Conservation (phyloP, 768 basidiomycete genomes). For the Cyclocybe aegerita region DNA sequence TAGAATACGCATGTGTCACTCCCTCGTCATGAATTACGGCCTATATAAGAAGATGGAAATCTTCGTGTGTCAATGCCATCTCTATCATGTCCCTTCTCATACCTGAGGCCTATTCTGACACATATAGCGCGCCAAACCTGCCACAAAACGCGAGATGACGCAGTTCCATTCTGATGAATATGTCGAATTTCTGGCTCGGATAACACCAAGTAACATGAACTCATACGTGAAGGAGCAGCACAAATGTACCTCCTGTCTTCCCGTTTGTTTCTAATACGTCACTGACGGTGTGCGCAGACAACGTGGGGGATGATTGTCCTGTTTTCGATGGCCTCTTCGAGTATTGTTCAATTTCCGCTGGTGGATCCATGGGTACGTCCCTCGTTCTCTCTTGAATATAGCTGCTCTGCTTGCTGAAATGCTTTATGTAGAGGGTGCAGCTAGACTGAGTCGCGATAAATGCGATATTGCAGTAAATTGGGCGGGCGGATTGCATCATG, state of each 20-base stretch:
- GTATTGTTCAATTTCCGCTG: conserved; percentile 99
- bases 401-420: conserved; percentile 3
- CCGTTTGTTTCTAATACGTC: background rate
- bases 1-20: conserved; percentile 98
- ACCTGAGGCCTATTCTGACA: conserved; percentile 1
- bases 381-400: background rate
- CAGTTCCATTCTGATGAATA: conserved; percentile 99
- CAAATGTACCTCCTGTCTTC: conserved; percentile 63
- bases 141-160: conserved; percentile 99
- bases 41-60: conserved; percentile 99
- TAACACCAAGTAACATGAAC: conserved; percentile 95
- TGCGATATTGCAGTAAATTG: conserved; percentile 99
- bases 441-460: conserved; percentile 91
- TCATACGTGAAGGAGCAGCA: conserved; percentile 92
- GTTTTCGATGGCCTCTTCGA: conserved; percentile 99
- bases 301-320: conserved; percentile 98
- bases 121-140: conserved; percentile 92
- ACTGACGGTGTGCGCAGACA: conserved; percentile 52
- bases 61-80: conserved; percentile 65
- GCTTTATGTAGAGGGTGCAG: conserved; percentile 83
- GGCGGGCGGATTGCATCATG: conserved; percentile 98
- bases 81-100: background rate
- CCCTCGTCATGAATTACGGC: conserved; percentile 99
- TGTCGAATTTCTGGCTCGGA: conserved; percentile 92
- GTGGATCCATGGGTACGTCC: conserved; percentile 94